Evolutionary conservation across 1,139 yeast species (phyloP), one percentile per base, ranked within the genome.

Genomic region (Yamadazyma dushanensis): DNA sequence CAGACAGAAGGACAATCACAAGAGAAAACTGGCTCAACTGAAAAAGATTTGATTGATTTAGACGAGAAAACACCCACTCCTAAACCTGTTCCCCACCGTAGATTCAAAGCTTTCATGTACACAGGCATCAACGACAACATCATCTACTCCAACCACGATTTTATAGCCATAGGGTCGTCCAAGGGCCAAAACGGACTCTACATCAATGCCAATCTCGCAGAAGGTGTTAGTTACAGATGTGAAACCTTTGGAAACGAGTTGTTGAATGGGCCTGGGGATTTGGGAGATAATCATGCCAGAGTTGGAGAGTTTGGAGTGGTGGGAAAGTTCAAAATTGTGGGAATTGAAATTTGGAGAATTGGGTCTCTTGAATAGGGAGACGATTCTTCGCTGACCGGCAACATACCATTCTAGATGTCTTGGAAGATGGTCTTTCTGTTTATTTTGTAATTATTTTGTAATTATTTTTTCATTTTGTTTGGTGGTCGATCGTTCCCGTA

Each of bases 241-340:
- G 79, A 79, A 19, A 94, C 99, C 0, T 92, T 87, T 66, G 97
- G 96, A 2, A 92, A 92, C 57, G 97, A 88, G 46, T 78, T 83
- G 2, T 66, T 92, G 45, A 80, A 57, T 34, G 47, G 81, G 45
- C 63, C 61, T 10, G 75, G 76, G 28, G 78, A 80, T 26, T 25
- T 31, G 10, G 47, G 49, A 3, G 43, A 40, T 24, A 30, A 19
- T n/a, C 31, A 14, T 9, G 34, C 31, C 11, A 16, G 14, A 16
- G 22, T 30, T 8, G 39, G 34, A 9, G 27, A 30, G 10, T 13
- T n/a, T 10, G 41, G 32, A 10, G 32, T 26, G 20, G 37, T 53
- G 18, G 74, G 72, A 3, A 82, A 79, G 50, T 92, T 92, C 58
- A 76, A 74, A 38, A 78, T 92, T 3, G 61, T 83, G 36, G 92